These are phyloP conservation scores for Metarhizium rileyi DNA, from an alignment of 2,329 filamentous ascomycete species.

Conservation along the genomic window DNA sequence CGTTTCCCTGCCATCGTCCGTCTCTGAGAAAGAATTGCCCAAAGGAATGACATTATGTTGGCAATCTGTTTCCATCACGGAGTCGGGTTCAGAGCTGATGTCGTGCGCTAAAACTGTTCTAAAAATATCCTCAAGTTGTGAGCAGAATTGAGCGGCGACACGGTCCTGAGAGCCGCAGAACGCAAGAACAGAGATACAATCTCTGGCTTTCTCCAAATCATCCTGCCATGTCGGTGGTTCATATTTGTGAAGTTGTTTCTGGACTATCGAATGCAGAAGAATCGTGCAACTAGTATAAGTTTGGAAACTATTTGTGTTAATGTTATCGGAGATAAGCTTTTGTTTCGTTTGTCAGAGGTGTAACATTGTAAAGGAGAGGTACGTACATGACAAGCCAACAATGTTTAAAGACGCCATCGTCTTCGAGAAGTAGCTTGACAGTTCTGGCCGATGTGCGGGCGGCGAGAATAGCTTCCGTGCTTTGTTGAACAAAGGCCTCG, in stretches of 20 bases:
- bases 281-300: constrained; percentile 3
- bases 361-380: neutral
- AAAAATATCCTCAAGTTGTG: neutral
- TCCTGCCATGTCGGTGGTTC: neutral
- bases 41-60: neutral
- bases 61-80: neutral
- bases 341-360: neutral
- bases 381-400: constrained; percentile 9
- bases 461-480: constrained; percentile 2
- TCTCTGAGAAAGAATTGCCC: neutral
- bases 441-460: constrained; percentile 5
- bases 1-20: neutral
- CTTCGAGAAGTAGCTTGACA: constrained; percentile 4
- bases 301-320: constrained; percentile 1
- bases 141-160: constrained; percentile 1
- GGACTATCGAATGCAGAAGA: constrained; percentile 4
- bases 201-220: neutral
- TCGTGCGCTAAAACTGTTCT: neutral
- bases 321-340: neutral
- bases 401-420: constrained; percentile 5
- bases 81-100: neutral
- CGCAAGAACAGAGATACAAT: constrained; percentile 2
- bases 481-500: neutral
- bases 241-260: constrained; percentile 5
- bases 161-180: constrained; percentile 4